These are phyloP conservation scores for Schizophyllum commune DNA, from an alignment of 1,284 basidiomycete genomes.

Conservation along the genomic window DNA sequence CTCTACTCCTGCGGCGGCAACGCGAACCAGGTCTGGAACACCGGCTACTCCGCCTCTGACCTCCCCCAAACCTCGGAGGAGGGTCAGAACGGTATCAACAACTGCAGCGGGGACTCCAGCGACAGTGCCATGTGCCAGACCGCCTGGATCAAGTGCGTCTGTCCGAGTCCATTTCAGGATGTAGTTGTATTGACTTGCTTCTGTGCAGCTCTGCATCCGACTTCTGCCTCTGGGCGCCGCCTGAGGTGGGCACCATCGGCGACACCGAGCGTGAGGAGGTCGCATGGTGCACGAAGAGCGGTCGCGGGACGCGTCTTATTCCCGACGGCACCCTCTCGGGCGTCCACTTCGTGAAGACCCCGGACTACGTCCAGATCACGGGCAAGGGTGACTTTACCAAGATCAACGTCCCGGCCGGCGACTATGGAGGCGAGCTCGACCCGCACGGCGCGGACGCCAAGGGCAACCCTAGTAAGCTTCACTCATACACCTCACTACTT, in stretches of 20 bases:
- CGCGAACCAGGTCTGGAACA: constrained; percentile 43
- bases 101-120: constrained; percentile 42
- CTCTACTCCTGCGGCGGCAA: constrained; percentile 33
- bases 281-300: constrained; percentile 69
- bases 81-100: constrained; percentile 48
- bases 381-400: constrained; percentile 61
- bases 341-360: constrained; percentile 59
- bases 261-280: constrained; percentile 64
- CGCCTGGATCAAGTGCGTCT: constrained; percentile 41
- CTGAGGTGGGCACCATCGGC: constrained; percentile 40
- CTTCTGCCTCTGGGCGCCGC: constrained; percentile 59
- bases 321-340: constrained; percentile 55
- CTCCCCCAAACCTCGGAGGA: constrained; percentile 40
- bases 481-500: neutral
- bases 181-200: neutral
- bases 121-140: constrained; percentile 50
- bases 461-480: constrained; percentile 33
- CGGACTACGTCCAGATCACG: constrained; percentile 59
- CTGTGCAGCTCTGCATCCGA: constrained; percentile 37
- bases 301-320: constrained; percentile 58
- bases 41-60: constrained; percentile 32
- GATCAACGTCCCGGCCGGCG: constrained; percentile 40
- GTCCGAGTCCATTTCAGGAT: constrained; percentile 26
- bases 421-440: constrained; percentile 60
- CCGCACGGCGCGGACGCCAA: constrained; percentile 47